Conservation (phyloP, 768 basidiomycete species). For the Tulasnella sp. region DNA sequence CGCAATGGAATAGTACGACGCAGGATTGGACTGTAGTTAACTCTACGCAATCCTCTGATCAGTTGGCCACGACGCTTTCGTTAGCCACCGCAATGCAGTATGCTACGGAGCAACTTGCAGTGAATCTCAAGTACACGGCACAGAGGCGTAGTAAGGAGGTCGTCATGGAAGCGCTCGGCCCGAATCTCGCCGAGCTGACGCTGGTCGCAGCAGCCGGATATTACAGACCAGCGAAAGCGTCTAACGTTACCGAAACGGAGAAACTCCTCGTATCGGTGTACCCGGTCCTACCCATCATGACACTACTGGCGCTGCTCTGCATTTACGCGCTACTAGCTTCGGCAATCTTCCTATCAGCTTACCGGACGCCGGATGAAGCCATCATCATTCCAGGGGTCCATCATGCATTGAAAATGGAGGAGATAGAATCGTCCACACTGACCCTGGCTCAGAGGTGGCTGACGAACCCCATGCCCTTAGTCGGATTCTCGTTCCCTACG, state of each 20-base stretch:
- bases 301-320: neutral
- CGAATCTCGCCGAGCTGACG: no score
- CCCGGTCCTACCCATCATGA: neutral
- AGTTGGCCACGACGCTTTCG: no score
- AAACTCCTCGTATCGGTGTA: neutral
- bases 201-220: no score
- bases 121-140: no score
- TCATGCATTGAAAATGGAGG: neutral
- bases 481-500: no score
- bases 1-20: neutral
- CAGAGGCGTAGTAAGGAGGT: no score
- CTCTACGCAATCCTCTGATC: neutral
- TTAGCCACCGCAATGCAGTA: no score
- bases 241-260: no score
- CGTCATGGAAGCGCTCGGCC: no score
- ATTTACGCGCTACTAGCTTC: neutral
- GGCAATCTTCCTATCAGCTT: neutral
- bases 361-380: neutral
- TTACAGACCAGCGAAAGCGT: no score
- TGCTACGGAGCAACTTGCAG: no score
- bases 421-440: neutral
- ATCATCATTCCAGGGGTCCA: neutral
- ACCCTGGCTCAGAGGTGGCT: conserved; percentile 7
- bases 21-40: neutral
- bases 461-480: neutral